Conservation (phyloP, 1,139 yeast species). For the Scheffersomyces quercinus region DNA sequence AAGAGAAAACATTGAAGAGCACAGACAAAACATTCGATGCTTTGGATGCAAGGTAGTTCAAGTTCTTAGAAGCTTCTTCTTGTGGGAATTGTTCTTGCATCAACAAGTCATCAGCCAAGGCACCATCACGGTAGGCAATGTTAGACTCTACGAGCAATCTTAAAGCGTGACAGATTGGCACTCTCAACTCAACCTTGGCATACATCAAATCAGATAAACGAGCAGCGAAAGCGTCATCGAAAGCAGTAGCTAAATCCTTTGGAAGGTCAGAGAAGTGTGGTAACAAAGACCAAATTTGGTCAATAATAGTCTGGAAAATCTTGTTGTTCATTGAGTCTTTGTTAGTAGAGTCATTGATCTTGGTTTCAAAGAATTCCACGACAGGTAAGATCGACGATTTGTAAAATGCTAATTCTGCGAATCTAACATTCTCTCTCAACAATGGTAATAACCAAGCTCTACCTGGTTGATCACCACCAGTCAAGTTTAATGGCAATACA, state of each 20-base stretch:
- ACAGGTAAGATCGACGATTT: slow-evolving; percentile 66
- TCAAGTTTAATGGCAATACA: slow-evolving; percentile 75
- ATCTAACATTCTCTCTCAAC: slow-evolving; percentile 79
- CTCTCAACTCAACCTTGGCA: slow-evolving; percentile 72
- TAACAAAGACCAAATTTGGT: slow-evolving; percentile 88
- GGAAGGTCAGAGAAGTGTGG: slow-evolving; percentile 92
- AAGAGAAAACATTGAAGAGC: slow-evolving; percentile 85
- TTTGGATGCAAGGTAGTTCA: slow-evolving; percentile 62
- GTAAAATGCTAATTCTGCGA: slow-evolving; percentile 68
- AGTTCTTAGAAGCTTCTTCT: slow-evolving; percentile 52
- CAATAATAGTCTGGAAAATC: slow-evolving; percentile 78
- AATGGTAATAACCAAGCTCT: slow-evolving; percentile 97
- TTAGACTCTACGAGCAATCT: slow-evolving; percentile 79
- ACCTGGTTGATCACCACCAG: slow-evolving; percentile 53
- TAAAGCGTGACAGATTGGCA: slow-evolving; percentile 77
- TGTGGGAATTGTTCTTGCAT: slow-evolving; percentile 63
- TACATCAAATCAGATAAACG: slow-evolving; percentile 73
- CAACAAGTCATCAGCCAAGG: slow-evolving; percentile 55
- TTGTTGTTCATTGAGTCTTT: slow-evolving; percentile 66
- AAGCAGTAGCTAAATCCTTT: slow-evolving; percentile 61
- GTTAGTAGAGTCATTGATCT: slow-evolving; percentile 42
- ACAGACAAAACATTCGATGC: slow-evolving; percentile 82
- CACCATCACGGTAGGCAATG: slow-evolving; percentile 60
- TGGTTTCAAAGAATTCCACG: slow-evolving; percentile 56
- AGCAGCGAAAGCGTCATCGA: slow-evolving; percentile 78